Conservation (phyloP, 257 asterid species). For the Dorcoceras hygrometricum region DNA sequence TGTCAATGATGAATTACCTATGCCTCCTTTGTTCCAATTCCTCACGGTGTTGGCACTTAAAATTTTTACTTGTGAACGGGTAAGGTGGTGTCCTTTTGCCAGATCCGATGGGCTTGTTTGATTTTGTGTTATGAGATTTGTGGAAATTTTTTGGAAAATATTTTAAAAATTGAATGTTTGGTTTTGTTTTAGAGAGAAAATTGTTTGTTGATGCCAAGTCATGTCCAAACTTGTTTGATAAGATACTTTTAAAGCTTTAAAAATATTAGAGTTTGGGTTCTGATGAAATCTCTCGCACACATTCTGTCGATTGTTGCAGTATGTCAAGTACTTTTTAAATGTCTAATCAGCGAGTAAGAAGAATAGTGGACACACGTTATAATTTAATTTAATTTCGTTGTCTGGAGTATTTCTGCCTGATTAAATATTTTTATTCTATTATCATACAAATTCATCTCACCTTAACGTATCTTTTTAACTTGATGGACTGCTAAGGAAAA, state of each 20-base stretch:
- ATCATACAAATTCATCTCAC: not conserved
- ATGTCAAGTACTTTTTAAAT: too few relatives aligned
- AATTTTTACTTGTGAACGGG: constrained; percentile 75
- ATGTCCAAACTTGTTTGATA: not conserved
- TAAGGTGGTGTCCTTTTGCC: constrained; percentile 19
- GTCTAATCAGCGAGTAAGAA: not conserved
- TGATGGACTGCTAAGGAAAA: not conserved
- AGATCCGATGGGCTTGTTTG: not conserved
- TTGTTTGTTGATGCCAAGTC: not conserved
- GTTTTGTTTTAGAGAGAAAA: not conserved
- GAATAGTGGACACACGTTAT: too few relatives aligned
- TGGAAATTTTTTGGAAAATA: not conserved
- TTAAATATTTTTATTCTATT: not conserved
- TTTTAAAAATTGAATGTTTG: not conserved
- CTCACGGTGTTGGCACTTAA: constrained; percentile 82
- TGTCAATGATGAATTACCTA: constrained; percentile 66
- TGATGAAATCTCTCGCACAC: too few relatives aligned
- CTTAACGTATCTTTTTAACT: not conserved
- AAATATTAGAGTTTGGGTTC: not conserved
- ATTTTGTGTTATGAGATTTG: too few relatives aligned
- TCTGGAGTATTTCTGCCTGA: not conserved
- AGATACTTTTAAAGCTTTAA: too few relatives aligned
- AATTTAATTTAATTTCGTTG: not conserved
- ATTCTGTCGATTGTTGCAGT: too few relatives aligned
- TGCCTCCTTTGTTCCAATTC: constrained; percentile 96